A percentile compares a stretch with the other conserved stretches of the same genome.
Evolutionary conservation across 2,329 filamentous ascomycete species (phyloP).

Genomic region (Cytospora schulzeri): DNA sequence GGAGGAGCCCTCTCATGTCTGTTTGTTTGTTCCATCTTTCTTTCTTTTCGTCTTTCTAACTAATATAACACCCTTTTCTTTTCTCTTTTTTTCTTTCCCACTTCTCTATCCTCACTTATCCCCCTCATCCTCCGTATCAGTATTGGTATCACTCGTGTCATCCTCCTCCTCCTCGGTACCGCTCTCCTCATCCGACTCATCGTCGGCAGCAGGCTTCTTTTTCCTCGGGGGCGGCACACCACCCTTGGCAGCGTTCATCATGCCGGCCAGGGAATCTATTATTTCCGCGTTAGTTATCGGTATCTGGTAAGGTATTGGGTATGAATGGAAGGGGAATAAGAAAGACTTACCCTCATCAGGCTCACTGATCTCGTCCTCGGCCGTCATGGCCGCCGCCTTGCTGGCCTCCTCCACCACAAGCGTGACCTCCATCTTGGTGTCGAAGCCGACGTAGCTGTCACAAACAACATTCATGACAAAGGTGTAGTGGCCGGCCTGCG

Average conservation of each 20-base stretch:
- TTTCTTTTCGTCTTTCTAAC: too few relatives aligned
- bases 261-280: constrained; percentile 82
- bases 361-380: constrained; percentile 95
- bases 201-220: constrained; percentile 49
- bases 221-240: constrained; percentile 59
- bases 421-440: constrained; percentile 87
- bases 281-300: constrained; percentile 34
- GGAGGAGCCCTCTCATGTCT: too few relatives aligned
- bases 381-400: constrained; percentile 77
- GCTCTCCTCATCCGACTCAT: constrained; percentile 77
- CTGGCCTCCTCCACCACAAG: constrained; percentile 86
- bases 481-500: constrained; percentile 87
- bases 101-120: constrained; percentile 32
- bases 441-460: constrained; percentile 93
- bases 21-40: too few relatives aligned
- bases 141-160: constrained; percentile 69
- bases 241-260: constrained; percentile 85
- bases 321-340: too few relatives aligned
- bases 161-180: constrained; percentile 74
- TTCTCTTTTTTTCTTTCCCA: not conserved
- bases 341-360: constrained; percentile 85
- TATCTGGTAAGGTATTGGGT: too few relatives aligned
- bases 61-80: too few relatives aligned
- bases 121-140: constrained; percentile 66
- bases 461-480: constrained; percentile 94